Evolutionary conservation across 208 protist species (phyloP), one percentile per base, ranked within the genome.

Genomic region (Trypanosoma scelopori): DNA sequence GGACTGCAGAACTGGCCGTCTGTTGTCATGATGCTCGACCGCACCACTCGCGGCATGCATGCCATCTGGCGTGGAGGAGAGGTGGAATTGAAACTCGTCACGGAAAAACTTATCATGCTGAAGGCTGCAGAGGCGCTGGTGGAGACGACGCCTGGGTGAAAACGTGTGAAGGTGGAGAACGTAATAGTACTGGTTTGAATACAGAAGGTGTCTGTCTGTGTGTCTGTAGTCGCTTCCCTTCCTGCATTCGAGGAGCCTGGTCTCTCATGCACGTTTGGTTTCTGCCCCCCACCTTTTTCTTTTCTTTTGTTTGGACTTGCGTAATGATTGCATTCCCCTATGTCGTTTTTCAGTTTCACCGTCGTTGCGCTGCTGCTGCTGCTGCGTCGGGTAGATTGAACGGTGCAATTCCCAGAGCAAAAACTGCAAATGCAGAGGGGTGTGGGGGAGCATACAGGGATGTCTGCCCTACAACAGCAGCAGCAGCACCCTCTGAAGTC

Each of bases 1-100:
- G 94, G 91, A 0, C 55, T 98, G 12, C 78, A 94, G 32, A 81
- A 79, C 23, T 98, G 94, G 94, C 83, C 87, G 23, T 76, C 79
- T 20, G 65, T 55, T 1, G 52, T 84, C 7, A 72, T 96, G 37
- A 43, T 96, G 16, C 72, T 95, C n/a, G 84, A 94, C 59, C 79
- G 82, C n/a, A 86, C 68, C 12, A 50, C 39, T 37, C 65, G 69
- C 6, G 80, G 82, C 1, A 67, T 88, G 42, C 66, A 81, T 46
- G 74, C 69, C 0, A 50, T 83, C 15, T 80, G 70, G 74, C 52
- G 76, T 23, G 64, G 56, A n/a, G 48, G 50, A 28, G 55, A 60
- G 2, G 51, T 87, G 46, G 58, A 75, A 7, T 55, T 75, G 13
- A 48, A 73, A 35, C 7, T 41, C n/a, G 22, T 89, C 27, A 70